Evolutionary conservation across 441 rosid genomes (phyloP), one percentile per base, ranked within the genome.

Genomic region (Manihot esculenta): DNA sequence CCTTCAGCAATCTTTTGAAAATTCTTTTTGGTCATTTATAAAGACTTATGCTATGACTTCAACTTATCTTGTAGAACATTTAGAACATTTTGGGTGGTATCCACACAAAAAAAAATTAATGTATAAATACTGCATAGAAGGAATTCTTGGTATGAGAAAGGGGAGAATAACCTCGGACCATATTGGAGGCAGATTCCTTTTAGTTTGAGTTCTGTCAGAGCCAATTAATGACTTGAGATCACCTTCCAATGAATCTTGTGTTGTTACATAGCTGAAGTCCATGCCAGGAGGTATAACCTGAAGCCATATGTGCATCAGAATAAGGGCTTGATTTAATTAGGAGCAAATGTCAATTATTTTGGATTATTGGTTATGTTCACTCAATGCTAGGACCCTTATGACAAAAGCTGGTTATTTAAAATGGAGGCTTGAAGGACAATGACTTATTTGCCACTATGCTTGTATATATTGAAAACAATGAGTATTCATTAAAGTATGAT

Each of bases 241-340:
- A 47, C 83, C 84, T 76, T 83, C 93, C 58, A 78, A 21, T 49
- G 90, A 73, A 75, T 86, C 92, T 68, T 86, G 82, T 68, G 86
- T 73, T 62, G 76, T 76, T 24, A 89, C 86, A 17, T 84, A 77
- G 86, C 89, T 88, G 82, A 89, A 89, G 81, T 89, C 95, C 90
- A 89, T 86, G 49, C 95, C 95, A 7, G 90, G 95, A 41, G 95
- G 95, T 76, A 89, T 87, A 57, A 84, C 90, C 95, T 89, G 78
- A 64, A 63, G 20, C 49, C 73, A 82, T 12, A 57, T 15, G 56
- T 47, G 8, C 59, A 55, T 68, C 30, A 21, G 54, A 69, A 61
- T 41, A 38, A 26, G 35, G 62, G 23, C 24, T 44, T 15, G 47
- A 41, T 24, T 64, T 68, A 62, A 68, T 68, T 50, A 56, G 27